These are phyloP conservation scores for Ambrosiella beaveri DNA, from an alignment of 2,329 filamentous ascomycete genomes.

Conservation along the genomic window DNA sequence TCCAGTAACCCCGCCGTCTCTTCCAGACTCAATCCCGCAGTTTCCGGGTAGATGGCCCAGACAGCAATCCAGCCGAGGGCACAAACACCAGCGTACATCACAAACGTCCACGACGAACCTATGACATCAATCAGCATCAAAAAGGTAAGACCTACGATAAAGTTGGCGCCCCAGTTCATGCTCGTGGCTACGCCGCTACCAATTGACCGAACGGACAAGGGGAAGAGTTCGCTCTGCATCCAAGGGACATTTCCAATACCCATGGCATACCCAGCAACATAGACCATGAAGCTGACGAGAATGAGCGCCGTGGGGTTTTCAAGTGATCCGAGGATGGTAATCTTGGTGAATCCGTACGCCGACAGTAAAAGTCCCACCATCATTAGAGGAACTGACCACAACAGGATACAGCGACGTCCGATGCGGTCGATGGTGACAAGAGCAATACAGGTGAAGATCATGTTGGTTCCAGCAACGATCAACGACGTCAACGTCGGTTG, in stretches of 20 bases:
- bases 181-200: conserved; percentile 59
- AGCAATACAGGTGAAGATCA: conserved; percentile 59
- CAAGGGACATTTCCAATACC: conserved; percentile 87
- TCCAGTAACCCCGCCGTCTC: conserved; percentile 57
- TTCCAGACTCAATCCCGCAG: conserved; percentile 63
- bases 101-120: conserved; percentile 61
- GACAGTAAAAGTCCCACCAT: conserved; percentile 52
- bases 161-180: conserved; percentile 79
- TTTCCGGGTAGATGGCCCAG: conserved; percentile 71
- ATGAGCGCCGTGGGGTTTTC: conserved; percentile 36
- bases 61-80: conserved; percentile 47
- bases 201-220: conserved; percentile 52
- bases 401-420: conserved; percentile 61
- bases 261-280: conserved; percentile 71
- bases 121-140: conserved; percentile 68
- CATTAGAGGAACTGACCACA: conserved; percentile 78
- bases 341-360: conserved; percentile 51
- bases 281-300: conserved; percentile 59
- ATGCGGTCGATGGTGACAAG: conserved; percentile 63
- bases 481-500: conserved; percentile 67
- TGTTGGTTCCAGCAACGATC: conserved; percentile 68
- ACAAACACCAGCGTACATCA: conserved; percentile 60
- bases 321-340: conserved; percentile 27
- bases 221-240: conserved; percentile 90
- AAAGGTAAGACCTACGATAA: conserved; percentile 71